A percentile compares a stretch with the other conserved stretches of the same genome.
phyloP scores from a whole-genome alignment of 192 early-diverging fungal species.

The Phycomyces blakesleeanus region DNA sequence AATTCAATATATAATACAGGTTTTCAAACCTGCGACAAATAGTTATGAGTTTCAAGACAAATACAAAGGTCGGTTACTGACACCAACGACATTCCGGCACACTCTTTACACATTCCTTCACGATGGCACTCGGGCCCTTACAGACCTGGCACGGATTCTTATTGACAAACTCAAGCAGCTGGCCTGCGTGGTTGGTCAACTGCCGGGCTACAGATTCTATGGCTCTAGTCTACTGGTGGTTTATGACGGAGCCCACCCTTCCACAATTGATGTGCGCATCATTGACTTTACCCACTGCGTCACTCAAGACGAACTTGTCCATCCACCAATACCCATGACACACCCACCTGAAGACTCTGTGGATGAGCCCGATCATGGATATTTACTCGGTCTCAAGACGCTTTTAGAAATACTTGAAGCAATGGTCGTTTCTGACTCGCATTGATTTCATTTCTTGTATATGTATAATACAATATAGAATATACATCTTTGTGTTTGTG shows the following conservation, averaged over 20 bases:
- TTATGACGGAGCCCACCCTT: slow-evolving; percentile 67
- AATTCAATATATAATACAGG: no score
- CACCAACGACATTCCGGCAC: slow-evolving; percentile 72
- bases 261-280: slow-evolving; percentile 76
- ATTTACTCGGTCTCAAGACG: slow-evolving; percentile 68
- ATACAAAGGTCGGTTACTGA: slow-evolving; percentile 89
- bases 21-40: neutral
- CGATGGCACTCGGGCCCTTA: slow-evolving; percentile 69
- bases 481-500: no score
- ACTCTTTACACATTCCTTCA: slow-evolving; percentile 79
- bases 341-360: slow-evolving; percentile 41
- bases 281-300: slow-evolving; percentile 96
- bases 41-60: slow-evolving; percentile 60
- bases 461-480: no score
- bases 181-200: slow-evolving; percentile 61
- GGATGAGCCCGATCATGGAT: slow-evolving; percentile 70
- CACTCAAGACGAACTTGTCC: slow-evolving; percentile 38
- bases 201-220: slow-evolving; percentile 87
- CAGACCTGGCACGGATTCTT: slow-evolving; percentile 74
- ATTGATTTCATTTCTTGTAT: neutral
- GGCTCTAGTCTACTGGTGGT: slow-evolving; percentile 83
- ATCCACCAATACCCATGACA: slow-evolving; percentile 22
- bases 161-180: slow-evolving; percentile 70
- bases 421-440: slow-evolving; percentile 41
- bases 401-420: slow-evolving; percentile 64